Conservation (phyloP, 2,329 filamentous ascomycete genomes). For the Trichophyton verrucosum region DNA sequence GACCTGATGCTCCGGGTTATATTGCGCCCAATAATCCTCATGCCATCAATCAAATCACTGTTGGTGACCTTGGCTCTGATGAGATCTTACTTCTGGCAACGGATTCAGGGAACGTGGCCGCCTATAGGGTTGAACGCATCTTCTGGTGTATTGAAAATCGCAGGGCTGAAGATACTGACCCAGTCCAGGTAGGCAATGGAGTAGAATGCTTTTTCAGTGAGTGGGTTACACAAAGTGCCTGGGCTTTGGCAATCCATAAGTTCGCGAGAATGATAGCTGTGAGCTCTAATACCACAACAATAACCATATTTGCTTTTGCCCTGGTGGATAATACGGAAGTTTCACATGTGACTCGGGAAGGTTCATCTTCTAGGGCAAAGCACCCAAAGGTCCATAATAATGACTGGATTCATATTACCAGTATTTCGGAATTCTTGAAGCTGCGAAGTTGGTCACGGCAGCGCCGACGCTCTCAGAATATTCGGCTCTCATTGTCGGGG, state of each 20-base stretch:
- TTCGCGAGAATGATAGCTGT: constrained; percentile 76
- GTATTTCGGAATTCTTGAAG: constrained; percentile 15
- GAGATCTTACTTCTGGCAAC: constrained; percentile 57
- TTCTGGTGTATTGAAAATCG: constrained; percentile 32
- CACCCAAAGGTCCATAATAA: neutral
- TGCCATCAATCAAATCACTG: constrained; percentile 55
- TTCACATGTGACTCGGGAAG: constrained; percentile 14
- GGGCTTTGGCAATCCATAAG: constrained; percentile 76
- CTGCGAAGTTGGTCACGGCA: constrained; percentile 21
- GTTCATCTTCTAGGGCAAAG: constrained; percentile 12
- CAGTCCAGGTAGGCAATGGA: constrained; percentile 16
- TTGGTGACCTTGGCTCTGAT: constrained; percentile 55
- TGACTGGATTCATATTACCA: constrained; percentile 25
- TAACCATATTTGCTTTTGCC: constrained; percentile 50
- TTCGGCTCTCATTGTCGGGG: constrained; percentile 31
- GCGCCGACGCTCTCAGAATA: constrained; percentile 29
- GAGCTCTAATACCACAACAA: constrained; percentile 56
- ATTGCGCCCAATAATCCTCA: constrained; percentile 45
- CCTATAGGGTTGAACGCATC: constrained; percentile 51
- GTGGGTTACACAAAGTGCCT: constrained; percentile 67
- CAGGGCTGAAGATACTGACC: neutral
- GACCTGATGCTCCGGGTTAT: constrained; percentile 37
- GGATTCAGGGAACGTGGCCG: constrained; percentile 64
- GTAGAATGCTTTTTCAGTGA: constrained; percentile 54
- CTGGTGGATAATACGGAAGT: constrained; percentile 30